Conservation (phyloP, 352 stramenopile species). For the Phytophthora podocarpi region DNA sequence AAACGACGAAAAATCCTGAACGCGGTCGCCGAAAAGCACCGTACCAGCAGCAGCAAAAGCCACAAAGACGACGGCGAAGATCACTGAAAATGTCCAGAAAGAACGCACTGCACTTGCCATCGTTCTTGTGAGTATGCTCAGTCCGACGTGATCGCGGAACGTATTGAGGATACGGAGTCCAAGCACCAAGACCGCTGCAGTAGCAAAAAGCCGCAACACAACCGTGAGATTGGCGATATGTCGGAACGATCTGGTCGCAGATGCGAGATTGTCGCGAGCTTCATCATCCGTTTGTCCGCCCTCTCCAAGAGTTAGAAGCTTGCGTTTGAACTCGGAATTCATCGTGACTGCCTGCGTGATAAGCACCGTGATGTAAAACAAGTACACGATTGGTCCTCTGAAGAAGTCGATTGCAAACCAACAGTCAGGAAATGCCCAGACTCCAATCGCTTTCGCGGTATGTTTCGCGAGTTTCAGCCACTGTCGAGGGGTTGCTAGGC, state of each 20-base stretch:
- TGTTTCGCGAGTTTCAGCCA: slow-evolving; percentile 27
- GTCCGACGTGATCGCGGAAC: slow-evolving; percentile 57
- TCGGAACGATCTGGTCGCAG: slow-evolving; percentile 31
- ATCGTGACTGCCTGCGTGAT: slow-evolving; percentile 46
- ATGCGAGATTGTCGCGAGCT: slow-evolving; percentile 16
- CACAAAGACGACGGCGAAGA: slow-evolving; percentile 62
- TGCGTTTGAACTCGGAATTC: slow-evolving; percentile 41
- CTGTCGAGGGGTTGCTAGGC: neutral
- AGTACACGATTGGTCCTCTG: slow-evolving; percentile 18
- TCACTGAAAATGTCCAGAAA: slow-evolving; percentile 60
- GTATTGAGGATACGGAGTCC: slow-evolving; percentile 49
- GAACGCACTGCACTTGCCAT: slow-evolving; percentile 50
- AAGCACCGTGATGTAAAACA: slow-evolving; percentile 55
- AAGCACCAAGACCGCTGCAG: slow-evolving; percentile 37
- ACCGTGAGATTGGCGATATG: slow-evolving; percentile 38
- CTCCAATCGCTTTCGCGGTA: slow-evolving; percentile 23
- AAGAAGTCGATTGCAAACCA: slow-evolving; percentile 42
- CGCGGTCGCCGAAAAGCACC: slow-evolving; percentile 61
- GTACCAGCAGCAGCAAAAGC: slow-evolving; percentile 52
- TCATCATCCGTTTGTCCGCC: slow-evolving; percentile 28
- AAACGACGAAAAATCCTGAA: slow-evolving; percentile 55
- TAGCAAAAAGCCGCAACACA: slow-evolving; percentile 40
- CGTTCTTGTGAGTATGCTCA: slow-evolving; percentile 65
- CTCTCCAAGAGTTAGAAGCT: slow-evolving; percentile 42
- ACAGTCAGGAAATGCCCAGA: slow-evolving; percentile 42